phyloP scores from a whole-genome alignment of 2,329 filamentous ascomycete genomes.

The Arachnomyces sp. region DNA sequence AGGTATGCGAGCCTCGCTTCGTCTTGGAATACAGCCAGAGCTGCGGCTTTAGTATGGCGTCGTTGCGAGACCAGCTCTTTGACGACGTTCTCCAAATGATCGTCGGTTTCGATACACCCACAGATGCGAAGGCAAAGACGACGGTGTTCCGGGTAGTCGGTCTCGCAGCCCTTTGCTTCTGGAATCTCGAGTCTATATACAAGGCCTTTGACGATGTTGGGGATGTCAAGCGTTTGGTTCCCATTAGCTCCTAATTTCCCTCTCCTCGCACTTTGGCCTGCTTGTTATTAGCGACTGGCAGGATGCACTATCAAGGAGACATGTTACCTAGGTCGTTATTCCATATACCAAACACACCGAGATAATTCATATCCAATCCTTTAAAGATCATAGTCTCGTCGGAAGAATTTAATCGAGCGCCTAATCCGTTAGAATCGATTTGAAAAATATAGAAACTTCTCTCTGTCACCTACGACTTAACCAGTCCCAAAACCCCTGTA shows the following conservation, averaged over 20 bases:
- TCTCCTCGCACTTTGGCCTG: constrained; percentile 27
- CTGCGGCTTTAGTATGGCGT: constrained; percentile 56
- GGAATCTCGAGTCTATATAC: constrained; percentile 45
- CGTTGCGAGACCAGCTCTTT: constrained; percentile 45
- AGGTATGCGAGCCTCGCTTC: constrained; percentile 52
- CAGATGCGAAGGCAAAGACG: constrained; percentile 55
- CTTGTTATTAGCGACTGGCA: constrained; percentile 7
- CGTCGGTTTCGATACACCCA: constrained; percentile 48
- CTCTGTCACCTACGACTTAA: constrained; percentile 40
- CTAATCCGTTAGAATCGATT: constrained; percentile 24
- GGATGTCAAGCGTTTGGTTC: constrained; percentile 20
- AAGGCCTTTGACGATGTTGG: constrained; percentile 43
- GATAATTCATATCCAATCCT: constrained; percentile 52
- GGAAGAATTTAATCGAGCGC: constrained; percentile 31
- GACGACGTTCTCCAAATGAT: constrained; percentile 43
- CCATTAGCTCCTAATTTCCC: constrained; percentile 22
- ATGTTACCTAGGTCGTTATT: constrained; percentile 45
- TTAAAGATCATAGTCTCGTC: constrained; percentile 49
- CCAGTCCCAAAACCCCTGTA: constrained; percentile 54
- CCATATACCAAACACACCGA: constrained; percentile 55
- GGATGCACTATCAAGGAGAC: too few species aligned
- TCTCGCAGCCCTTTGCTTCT: constrained; percentile 43
- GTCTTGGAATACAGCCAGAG: constrained; percentile 54
- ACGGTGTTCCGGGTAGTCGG: constrained; percentile 48
- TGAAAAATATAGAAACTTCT: background rate